Conservation (phyloP, 208 protist species). For the Trypanosoma platydactyli region DNA sequence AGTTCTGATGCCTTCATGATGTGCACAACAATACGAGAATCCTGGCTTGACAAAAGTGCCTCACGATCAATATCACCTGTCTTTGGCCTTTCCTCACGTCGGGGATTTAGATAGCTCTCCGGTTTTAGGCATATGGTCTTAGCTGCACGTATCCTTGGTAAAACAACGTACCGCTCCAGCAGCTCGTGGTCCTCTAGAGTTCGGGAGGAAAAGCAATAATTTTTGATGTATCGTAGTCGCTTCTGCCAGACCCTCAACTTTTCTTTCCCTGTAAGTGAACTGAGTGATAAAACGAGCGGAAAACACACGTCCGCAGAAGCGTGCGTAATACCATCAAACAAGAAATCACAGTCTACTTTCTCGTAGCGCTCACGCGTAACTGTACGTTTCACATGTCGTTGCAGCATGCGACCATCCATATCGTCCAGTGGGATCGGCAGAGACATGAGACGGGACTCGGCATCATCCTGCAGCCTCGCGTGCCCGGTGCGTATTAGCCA, state of each 20-base stretch:
- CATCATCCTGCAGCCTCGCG: constrained; percentile 32
- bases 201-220: constrained; percentile 29
- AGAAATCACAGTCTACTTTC: constrained; percentile 24
- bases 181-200: constrained; percentile 62
- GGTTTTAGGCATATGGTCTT: constrained; percentile 46
- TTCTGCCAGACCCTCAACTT: constrained; percentile 77
- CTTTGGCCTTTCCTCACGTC: constrained; percentile 62
- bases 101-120: constrained; percentile 75
- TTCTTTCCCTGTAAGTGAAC: constrained; percentile 43
- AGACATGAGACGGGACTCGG: constrained; percentile 50
- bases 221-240: constrained; percentile 45
- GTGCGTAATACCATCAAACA: constrained; percentile 29
- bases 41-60: constrained; percentile 44
- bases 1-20: constrained; percentile 84
- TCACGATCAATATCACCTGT: constrained; percentile 69
- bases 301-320: neutral
- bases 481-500: constrained; percentile 46
- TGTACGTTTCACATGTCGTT: constrained; percentile 28
- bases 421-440: constrained; percentile 60
- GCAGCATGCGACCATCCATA: constrained; percentile 35
- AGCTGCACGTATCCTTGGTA: constrained; percentile 56
- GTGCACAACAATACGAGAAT: constrained; percentile 74
- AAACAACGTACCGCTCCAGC: constrained; percentile 52
- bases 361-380: constrained; percentile 30
- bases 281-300: constrained; percentile 48